Evolutionary conservation across 2,329 filamentous ascomycete genomes (phyloP).

Genomic region (Coniochaeta sp.): DNA sequence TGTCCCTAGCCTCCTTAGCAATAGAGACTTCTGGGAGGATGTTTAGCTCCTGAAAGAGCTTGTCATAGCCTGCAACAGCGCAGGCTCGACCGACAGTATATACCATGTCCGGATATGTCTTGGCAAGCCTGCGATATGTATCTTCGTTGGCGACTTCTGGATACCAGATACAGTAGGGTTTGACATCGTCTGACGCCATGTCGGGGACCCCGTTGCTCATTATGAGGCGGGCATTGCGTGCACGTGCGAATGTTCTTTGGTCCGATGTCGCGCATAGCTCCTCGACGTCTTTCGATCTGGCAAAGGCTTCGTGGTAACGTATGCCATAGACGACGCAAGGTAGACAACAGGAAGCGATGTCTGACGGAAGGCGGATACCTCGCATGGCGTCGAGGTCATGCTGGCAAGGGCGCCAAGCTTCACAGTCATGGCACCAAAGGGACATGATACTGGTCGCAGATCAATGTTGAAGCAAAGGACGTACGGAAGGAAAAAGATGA

Average conservation of each 20-base stretch:
- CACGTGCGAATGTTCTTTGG: background rate
- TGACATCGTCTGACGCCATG: constrained; percentile 4
- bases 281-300: background rate
- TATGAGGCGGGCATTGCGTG: constrained; percentile 8
- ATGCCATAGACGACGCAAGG: constrained; percentile 1
- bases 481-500: background rate
- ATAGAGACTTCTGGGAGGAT: constrained; percentile 8
- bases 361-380: background rate
- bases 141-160: constrained; percentile 16
- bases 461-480: background rate
- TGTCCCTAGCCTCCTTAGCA: constrained; percentile 8
- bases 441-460: background rate
- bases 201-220: constrained; percentile 9
- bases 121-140: constrained; percentile 23
- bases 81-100: constrained; percentile 29
- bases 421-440: background rate
- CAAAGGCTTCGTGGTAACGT: constrained; percentile 2
- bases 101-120: constrained; percentile 18
- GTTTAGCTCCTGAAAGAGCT: constrained; percentile 18
- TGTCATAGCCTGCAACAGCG: constrained; percentile 27
- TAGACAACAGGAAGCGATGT: background rate
- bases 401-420: background rate
- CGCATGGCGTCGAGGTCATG: constrained; percentile 2
- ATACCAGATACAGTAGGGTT: constrained; percentile 9
- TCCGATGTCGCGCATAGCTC: background rate